Conservation (phyloP, 1,284 basidiomycete species). For the Ustanciosporium gigantosporum region DNA sequence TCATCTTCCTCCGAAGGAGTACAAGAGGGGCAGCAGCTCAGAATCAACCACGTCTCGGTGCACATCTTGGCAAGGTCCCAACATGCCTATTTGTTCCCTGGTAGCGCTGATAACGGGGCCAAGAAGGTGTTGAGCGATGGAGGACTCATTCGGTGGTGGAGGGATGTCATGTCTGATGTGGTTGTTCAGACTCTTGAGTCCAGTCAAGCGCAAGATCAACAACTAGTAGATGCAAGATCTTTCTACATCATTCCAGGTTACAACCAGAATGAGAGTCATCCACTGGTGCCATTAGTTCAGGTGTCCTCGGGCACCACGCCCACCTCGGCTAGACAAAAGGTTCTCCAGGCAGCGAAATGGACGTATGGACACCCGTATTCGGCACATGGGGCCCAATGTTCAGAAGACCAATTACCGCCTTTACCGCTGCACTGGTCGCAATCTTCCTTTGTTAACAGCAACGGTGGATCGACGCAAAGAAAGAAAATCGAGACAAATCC, state of each 20-base stretch:
- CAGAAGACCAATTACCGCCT: constrained; percentile 17
- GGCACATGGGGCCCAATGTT: constrained; percentile 8
- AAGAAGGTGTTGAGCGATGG: constrained; percentile 81
- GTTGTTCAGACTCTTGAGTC: constrained; percentile 8
- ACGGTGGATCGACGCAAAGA: background rate
- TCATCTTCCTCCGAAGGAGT: background rate
- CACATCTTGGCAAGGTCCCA: constrained; percentile 91
- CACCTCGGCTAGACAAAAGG: background rate
- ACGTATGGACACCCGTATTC: constrained; percentile 57
- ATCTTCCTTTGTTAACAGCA: constrained; percentile 6
- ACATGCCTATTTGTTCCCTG: constrained; percentile 89
- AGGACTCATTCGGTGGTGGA: constrained; percentile 90
- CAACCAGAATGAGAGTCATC: constrained; percentile 43
- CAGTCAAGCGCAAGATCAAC: background rate
- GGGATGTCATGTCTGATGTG: constrained; percentile 60
- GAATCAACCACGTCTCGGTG: constrained; percentile 62
- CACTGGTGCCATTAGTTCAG: constrained; percentile 43
- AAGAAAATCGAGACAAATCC: constrained; percentile 7
- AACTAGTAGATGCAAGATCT: constrained; percentile 22
- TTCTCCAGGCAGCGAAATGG: constrained; percentile 31
- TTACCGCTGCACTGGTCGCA: constrained; percentile 43
- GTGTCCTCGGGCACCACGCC: background rate
- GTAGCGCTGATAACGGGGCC: constrained; percentile 71
- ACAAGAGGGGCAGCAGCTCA: background rate
- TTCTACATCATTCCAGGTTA: constrained; percentile 58